Evolutionary conservation across 306 rosid species (phyloP), one percentile per base, ranked within the genome.

Genomic region (Medicago lupulina): DNA sequence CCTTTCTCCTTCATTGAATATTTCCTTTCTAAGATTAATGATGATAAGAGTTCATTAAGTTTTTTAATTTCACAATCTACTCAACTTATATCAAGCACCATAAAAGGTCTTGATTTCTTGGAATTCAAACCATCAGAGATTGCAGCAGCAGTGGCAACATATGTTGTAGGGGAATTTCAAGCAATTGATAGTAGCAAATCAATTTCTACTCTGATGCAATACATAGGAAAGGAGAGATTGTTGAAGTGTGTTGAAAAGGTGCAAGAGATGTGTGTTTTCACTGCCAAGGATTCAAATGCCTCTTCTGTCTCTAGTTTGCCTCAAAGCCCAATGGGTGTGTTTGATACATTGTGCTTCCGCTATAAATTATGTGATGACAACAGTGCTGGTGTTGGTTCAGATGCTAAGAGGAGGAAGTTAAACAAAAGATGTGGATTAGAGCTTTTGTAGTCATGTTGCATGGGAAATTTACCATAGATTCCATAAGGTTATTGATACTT

Each of bases 91-190:
- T 76, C 85, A 71, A 85, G 44, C 83, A 85, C 89, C 21, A 54
- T 65, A 18, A 88, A 67, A 95, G 96, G 89, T 67, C 85, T 89
- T 75, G 99, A 90, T 70, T 92, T 89, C 85, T 88, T 96, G 92
- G 99, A 88, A 87, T 96, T 88, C 91, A 92, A 61, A 80, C 93
- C 97, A 38, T 96, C 99, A 39, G 98, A 92, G 77, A 80, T 96
- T 67, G 98, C 98, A 73, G 99, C 94, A 67, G 98, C 99, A 8
- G 92, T 89, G 80, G 91, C 98, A 10, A 83, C 89, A 70, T 82
- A 75, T 83, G 89, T 89, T 40, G 84, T 86, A 10, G 85, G 86
- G 49, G 92, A 85, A 79, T 75, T 85, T 79, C 80, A 85, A 85
- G 54, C 88, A 73, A 79, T 88, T 57, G 88, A 92, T 84, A 71